These are phyloP conservation scores for Hypoxylon sp. DNA, from an alignment of 2,329 filamentous ascomycete genomes.

Conservation along the genomic window DNA sequence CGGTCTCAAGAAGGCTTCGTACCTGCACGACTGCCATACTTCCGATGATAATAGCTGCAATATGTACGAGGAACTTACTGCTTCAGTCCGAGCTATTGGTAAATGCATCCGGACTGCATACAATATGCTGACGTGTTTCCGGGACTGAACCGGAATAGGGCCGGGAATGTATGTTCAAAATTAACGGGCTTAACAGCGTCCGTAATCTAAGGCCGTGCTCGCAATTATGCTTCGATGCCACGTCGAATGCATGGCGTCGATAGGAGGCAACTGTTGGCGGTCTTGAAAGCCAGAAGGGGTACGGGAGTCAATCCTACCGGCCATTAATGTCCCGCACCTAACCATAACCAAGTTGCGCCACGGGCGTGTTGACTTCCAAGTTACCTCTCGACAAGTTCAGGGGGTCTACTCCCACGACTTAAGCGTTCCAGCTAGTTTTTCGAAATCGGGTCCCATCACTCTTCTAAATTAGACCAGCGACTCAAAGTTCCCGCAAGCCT, in stretches of 20 bases:
- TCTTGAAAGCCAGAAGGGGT: background rate
- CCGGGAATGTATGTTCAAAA: constrained; percentile 6
- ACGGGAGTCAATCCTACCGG: background rate
- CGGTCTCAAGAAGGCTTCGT: constrained; percentile 61
- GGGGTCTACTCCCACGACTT: background rate
- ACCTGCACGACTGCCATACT: constrained; percentile 71
- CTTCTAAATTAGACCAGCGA: background rate
- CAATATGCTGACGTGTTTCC: constrained; percentile 4
- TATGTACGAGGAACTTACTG: constrained; percentile 1
- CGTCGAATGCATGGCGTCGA: constrained; percentile 9
- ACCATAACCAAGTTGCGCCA: background rate
- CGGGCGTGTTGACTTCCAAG: background rate
- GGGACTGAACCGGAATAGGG: background rate
- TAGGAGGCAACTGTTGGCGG: constrained; percentile 1
- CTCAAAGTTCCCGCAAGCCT: background rate
- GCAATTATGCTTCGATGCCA: constrained; percentile 6
- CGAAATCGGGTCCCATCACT: background rate
- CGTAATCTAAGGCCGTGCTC: constrained; percentile 1
- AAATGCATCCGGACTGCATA: constrained; percentile 6
- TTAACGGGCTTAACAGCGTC: background rate
- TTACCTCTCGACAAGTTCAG: background rate
- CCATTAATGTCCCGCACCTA: background rate
- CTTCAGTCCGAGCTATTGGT: constrained; percentile 1
- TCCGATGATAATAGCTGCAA: constrained; percentile 57
- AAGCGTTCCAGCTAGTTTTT: background rate